phyloP scores from a whole-genome alignment of 2,329 filamentous ascomycete genomes.

The Aureobasidium sp. region DNA sequence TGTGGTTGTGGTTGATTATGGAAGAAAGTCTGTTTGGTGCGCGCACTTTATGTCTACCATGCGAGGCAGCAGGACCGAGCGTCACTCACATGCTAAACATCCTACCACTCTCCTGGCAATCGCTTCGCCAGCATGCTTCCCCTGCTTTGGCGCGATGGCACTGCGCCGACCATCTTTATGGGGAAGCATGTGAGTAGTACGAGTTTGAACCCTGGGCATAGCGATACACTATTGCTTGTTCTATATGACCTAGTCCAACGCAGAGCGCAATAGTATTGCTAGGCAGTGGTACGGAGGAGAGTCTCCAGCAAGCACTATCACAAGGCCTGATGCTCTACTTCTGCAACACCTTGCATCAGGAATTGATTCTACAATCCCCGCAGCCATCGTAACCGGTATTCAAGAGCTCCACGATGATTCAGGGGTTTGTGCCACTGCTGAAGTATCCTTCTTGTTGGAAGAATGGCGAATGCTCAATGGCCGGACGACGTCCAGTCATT shows the following conservation, averaged over 20 bases:
- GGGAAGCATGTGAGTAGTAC: background rate
- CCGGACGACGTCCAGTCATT: background rate
- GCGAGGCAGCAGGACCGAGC: background rate
- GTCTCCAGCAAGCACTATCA: background rate
- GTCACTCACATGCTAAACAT: background rate
- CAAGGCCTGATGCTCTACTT: background rate
- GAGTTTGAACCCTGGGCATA: background rate
- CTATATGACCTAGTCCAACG: background rate
- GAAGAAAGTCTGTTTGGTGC: background rate
- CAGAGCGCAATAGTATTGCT: background rate
- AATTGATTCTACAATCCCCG: background rate
- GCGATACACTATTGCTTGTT: background rate
- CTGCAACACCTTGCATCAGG: background rate
- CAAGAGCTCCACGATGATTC: background rate
- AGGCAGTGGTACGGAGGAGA: background rate
- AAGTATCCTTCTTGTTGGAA: background rate
- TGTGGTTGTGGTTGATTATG: background rate
- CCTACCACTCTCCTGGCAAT: background rate
- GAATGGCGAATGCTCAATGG: background rate
- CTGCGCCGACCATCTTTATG: background rate
- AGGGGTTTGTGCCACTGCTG: background rate
- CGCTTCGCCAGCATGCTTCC: background rate
- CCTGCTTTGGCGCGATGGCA: background rate
- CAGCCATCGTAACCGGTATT: background rate
- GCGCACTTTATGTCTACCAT: background rate